Evolutionary conservation across 2,329 filamentous ascomycete genomes (phyloP).

Genomic region (Neonectria ditissima): DNA sequence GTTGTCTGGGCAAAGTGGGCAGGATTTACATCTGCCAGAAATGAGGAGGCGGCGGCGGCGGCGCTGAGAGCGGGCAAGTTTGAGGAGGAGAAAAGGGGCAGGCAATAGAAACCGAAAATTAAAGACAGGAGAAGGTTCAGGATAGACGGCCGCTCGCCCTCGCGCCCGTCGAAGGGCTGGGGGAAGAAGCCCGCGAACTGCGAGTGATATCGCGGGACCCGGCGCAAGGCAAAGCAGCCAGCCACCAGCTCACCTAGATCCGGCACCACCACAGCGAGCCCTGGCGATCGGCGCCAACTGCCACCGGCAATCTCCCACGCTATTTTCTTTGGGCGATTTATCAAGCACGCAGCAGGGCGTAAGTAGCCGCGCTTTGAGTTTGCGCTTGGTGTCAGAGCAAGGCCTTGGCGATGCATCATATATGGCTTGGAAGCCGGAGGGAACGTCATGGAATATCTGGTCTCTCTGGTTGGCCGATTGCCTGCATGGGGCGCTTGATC

Average conservation of each 20-base stretch:
- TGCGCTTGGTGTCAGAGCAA: constrained; percentile 1
- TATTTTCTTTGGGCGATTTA: too few relatives aligned
- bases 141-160: neutral
- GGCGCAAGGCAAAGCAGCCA: neutral
- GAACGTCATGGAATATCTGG: neutral
- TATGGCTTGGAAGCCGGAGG: neutral
- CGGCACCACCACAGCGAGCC: neutral
- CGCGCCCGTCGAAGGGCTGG: neutral
- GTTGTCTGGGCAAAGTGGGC: too few relatives aligned
- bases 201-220: neutral
- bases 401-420: neutral
- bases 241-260: neutral
- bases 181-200: neutral
- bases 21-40: neutral
- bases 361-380: neutral
- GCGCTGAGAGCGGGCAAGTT: too few relatives aligned
- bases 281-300: neutral
- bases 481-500: neutral
- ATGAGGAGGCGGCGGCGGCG: too few relatives aligned
- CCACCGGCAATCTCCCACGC: constrained; percentile 6
- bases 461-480: neutral
- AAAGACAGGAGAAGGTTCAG: neutral
- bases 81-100: neutral
- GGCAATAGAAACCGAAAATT: neutral
- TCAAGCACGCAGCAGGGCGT: too few relatives aligned